Evolutionary conservation across 1,139 yeast genomes (phyloP).

Genomic region (Debaryomyces robertsiae): DNA sequence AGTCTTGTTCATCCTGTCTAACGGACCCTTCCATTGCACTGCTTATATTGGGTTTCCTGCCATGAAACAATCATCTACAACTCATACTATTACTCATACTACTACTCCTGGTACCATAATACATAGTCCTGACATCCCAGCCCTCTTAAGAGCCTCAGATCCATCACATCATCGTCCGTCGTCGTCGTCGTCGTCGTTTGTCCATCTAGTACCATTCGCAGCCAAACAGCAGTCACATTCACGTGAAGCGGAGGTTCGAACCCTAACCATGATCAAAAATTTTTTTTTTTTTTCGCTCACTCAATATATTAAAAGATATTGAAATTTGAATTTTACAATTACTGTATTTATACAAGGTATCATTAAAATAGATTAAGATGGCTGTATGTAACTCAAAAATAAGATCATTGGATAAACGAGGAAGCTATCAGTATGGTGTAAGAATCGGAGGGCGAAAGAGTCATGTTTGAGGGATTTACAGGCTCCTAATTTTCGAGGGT

Average conservation of each 20-base stretch:
- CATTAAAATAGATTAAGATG: constrained; percentile 24
- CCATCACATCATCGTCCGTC: too few relatives aligned
- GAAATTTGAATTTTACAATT: constrained; percentile 5
- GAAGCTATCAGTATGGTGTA: not conserved
- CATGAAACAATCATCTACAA: too few relatives aligned
- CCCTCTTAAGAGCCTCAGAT: too few relatives aligned
- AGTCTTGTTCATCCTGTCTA: too few relatives aligned
- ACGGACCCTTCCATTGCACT: too few relatives aligned
- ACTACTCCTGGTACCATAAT: too few relatives aligned
- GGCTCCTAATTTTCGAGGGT: too few relatives aligned
- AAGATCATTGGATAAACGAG: not conserved
- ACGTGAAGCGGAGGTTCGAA: constrained; percentile 10
- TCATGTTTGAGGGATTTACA: too few relatives aligned
- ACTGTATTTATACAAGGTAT: constrained; percentile 8
- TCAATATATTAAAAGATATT: not conserved
- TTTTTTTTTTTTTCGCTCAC: constrained; percentile 7
- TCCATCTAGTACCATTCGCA: not conserved
- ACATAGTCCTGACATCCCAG: too few relatives aligned
- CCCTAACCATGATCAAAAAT: constrained; percentile 2
- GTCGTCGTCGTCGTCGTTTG: too few relatives aligned
- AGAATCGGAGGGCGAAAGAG: not conserved
- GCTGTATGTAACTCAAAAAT: constrained; percentile 30
- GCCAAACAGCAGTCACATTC: not conserved
- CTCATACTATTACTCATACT: too few relatives aligned
- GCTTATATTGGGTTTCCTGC: too few relatives aligned